phyloP scores from a whole-genome alignment of 768 basidiomycete genomes.

The Peribolospora kevripleyi region DNA sequence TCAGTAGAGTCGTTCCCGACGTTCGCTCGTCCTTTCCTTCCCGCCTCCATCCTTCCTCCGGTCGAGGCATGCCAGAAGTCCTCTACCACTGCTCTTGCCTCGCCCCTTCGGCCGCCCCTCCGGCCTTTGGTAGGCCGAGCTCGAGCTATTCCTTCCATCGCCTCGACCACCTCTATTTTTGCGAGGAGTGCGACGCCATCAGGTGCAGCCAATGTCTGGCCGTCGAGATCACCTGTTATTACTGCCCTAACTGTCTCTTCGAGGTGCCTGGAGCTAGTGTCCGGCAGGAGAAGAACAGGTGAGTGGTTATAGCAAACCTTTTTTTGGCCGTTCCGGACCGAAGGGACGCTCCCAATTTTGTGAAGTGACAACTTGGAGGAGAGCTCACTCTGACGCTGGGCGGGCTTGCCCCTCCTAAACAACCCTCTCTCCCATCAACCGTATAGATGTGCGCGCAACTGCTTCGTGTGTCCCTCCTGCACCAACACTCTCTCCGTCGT shows the following conservation, averaged over 20 bases:
- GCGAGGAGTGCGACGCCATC: slow-evolving; percentile 92
- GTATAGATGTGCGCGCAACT: slow-evolving; percentile 80
- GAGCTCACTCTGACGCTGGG: background rate
- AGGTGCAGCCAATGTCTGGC: slow-evolving; percentile 79
- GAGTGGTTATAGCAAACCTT: slow-evolving; percentile 7
- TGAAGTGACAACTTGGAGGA: background rate
- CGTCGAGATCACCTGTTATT: slow-evolving; percentile 86
- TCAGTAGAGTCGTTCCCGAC: too few relatives aligned
- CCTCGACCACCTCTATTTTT: slow-evolving; percentile 72
- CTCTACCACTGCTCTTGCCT: slow-evolving; percentile 21
- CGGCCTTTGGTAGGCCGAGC: slow-evolving; percentile 33
- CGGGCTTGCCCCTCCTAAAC: background rate
- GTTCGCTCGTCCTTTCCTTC: too few relatives aligned
- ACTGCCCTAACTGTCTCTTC: slow-evolving; percentile 93
- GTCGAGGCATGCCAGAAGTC: slow-evolving; percentile 1
- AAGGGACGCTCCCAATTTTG: background rate
- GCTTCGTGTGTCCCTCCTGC: slow-evolving; percentile 89
- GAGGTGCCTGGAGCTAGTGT: slow-evolving; percentile 97
- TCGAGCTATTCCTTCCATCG: slow-evolving; percentile 62
- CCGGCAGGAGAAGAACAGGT: slow-evolving; percentile 94
- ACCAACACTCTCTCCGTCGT: slow-evolving; percentile 70
- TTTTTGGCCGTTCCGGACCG: background rate
- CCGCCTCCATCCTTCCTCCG: too few relatives aligned
- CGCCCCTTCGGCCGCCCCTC: slow-evolving; percentile 39
- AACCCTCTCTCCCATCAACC: background rate